Evolutionary conservation across 768 basidiomycete genomes (phyloP), one percentile per base, ranked within the genome.

Genomic region (Suillus lakei): DNA sequence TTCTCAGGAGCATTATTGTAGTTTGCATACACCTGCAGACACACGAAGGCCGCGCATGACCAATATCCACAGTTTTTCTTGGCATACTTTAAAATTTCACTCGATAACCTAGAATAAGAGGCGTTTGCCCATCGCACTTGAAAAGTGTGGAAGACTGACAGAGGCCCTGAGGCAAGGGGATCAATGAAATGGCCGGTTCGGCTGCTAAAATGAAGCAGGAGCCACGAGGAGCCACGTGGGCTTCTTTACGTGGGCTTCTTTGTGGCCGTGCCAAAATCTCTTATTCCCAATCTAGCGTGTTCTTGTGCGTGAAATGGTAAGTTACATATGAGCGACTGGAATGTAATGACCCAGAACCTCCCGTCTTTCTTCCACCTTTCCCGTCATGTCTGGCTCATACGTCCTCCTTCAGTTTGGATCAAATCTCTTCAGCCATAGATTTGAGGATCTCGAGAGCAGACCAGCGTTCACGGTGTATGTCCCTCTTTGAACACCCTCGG

Each of bases 381-480:
- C 63, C 67, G 68, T 67, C 60, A 82, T 83, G 82, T 65, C 80
- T 12, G 69, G 68, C 54, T 61, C 81, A 34, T 84, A 85, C 67
- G 76, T 85, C 32, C 84, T 92, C 59, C 79, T 87, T 60, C 90
- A 92, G 72, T 89, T 82, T 70, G 88, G 86, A n/a, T 79, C 82
- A 55, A 85, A 92, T 72, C 86, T 86, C 0, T 86, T 89, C 76
- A 83, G 81, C 51, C 84, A 86, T 62, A 77, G 77, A 38, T 91
- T 87, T 69, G 83, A 88, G 72, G 91, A 93, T 74, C 73, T 84
- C 12, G 88, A 91, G 67, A 83, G 84, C 39, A 82, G 85, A 41
- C 78, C 80, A 28, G 91, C 91, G 1, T 93, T 91, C 74, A 85
- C 88, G 1, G 74, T 92, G 91, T 92, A 73, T 67, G 91, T 79